Base-by-base conservation (phyloP, 2,329 filamentous ascomycete genomes). In the Amylocarpus encephaloides region DNA sequence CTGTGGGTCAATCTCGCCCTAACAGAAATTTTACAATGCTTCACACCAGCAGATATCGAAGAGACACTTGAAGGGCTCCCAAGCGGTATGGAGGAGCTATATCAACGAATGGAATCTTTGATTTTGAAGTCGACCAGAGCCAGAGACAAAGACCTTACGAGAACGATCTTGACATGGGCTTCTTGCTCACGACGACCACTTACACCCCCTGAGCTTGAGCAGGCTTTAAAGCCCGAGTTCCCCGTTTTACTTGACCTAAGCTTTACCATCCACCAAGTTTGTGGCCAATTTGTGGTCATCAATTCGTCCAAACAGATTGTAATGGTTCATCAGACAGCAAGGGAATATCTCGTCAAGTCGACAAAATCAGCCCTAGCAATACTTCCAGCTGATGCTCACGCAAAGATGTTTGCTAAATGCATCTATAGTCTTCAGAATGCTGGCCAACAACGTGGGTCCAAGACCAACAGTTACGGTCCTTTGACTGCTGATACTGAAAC, bases 261-360 rank as follows among this genome's bases (percentile, higher is more conserved):
- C 32, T 42, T 55, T 2, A 55, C 64, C 0, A 64, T 70, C 22
- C 26, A 44, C 1, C 51, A 63, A 7, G 46, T 67, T 0, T 70
- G 67, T 45, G 62, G 64, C 0, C 60, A 62, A 0, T 67, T 70
- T 43, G 50, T 68, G 2, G 44, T 63, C 1, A 49, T 69, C 13
- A 67, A 70, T 33, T 54, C 59, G 3, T 38, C 48, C 1, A 59
- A 51, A 1, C 59, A 59, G 2, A 55, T 68, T 6, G 44, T 58
- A 5, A 52, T 70, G 48, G 57, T 70, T 2, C 68, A 71, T 42
- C 56, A 69, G 34, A 68, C 68, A 1, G 67, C 67, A 2, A 59
- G 64, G 16, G 67, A 69, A 29, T 70, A 68, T 47, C 46, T 70
- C 6, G 38, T 62, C 36, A 45, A 32, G 7, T n/a, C 16, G 3